These are phyloP conservation scores for Rhizomucor pusillus DNA, from an alignment of 371 early-diverging fungal genomes.

Conservation along the genomic window DNA sequence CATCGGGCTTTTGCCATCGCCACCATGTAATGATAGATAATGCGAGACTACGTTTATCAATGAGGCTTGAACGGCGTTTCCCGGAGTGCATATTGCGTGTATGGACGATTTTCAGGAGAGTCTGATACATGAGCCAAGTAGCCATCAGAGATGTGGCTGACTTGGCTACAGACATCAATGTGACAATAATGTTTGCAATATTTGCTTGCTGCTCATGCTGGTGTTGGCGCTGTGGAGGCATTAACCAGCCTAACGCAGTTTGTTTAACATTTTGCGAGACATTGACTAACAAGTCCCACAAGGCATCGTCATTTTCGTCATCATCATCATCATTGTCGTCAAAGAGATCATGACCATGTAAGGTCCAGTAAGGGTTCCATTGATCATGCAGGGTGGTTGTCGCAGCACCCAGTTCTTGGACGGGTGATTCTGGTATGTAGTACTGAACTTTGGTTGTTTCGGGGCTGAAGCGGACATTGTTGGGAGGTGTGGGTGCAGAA, in stretches of 20 bases:
- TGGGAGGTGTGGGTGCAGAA: slow-evolving; percentile 3
- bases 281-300: slow-evolving; percentile 10
- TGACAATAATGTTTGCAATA: slow-evolving; percentile 1
- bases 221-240: background rate
- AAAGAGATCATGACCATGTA: background rate
- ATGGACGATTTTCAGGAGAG: too few relatives aligned
- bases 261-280: slow-evolving; percentile 1
- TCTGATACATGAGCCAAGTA: slow-evolving; percentile 21
- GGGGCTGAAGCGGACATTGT: slow-evolving; percentile 20
- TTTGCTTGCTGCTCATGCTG: background rate
- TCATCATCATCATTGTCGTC: slow-evolving; percentile 3
- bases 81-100: too few relatives aligned
- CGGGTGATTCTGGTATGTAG: slow-evolving; percentile 21
- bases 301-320: slow-evolving; percentile 7
- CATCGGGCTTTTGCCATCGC: too few relatives aligned
- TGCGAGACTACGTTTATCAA: too few relatives aligned
- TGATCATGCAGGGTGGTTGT: background rate
- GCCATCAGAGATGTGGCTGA: slow-evolving; percentile 13
- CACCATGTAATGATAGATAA: too few relatives aligned
- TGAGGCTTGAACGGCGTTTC: too few relatives aligned
- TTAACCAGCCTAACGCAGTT: slow-evolving; percentile 2
- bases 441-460: slow-evolving; percentile 18
- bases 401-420: slow-evolving; percentile 10
- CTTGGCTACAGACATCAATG: slow-evolving; percentile 9
- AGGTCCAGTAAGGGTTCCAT: slow-evolving; percentile 10